Base-by-base conservation (phyloP, 2,329 filamentous ascomycete species). In the Verticillium longisporum region DNA sequence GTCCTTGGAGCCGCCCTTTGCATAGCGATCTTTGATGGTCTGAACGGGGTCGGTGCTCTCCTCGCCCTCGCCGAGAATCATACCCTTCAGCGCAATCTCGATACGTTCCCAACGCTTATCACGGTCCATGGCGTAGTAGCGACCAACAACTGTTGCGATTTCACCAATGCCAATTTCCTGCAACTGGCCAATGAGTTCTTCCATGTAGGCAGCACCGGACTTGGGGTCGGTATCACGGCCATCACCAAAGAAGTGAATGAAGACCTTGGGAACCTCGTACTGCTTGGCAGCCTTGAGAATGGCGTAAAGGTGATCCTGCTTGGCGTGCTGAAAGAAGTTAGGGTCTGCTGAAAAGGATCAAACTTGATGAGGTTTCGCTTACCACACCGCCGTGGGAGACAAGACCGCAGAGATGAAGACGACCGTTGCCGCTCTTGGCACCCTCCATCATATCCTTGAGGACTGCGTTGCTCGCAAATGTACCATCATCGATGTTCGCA, bases 91-190 rank as follows among this genome's bases (percentile, higher is more conserved):
- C 68, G 90, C 95, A 68, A 97, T 71, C 81, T 97, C 91, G 67
- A 97, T 83, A 73, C 95, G 86, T 73, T 99, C 95, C 95, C 95
- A 99, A 75, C 95, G 88, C 91, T 98, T 98, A 77, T 99, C 95
- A 68, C 95, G 93, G 82, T 99, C 95, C 95, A 99, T 99, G 77
- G 92, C 92, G 77, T 91, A 99, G 87, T 98, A 99, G 68, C 94
- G 88, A 63, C 95, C 95, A 63, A 98, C 94, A 56, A 98, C 85
- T 41, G 95, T 97, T 36, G 91, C 94, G 66, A 99, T 85, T 77
- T 97, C 84, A 67, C 94, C 95, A 65, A 89, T 78, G 55, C 92
- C 93, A 67, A 96, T 84, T 75, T 98, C 91, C 78, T 95, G 87
- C 66, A 85, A 86, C 68, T 88, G 90, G 62, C 90, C 86, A 63